Evolutionary conservation across 116 monocot species (phyloP), one percentile per base, ranked within the genome.

Genomic region (Papilionanthe hybrid): DNA sequence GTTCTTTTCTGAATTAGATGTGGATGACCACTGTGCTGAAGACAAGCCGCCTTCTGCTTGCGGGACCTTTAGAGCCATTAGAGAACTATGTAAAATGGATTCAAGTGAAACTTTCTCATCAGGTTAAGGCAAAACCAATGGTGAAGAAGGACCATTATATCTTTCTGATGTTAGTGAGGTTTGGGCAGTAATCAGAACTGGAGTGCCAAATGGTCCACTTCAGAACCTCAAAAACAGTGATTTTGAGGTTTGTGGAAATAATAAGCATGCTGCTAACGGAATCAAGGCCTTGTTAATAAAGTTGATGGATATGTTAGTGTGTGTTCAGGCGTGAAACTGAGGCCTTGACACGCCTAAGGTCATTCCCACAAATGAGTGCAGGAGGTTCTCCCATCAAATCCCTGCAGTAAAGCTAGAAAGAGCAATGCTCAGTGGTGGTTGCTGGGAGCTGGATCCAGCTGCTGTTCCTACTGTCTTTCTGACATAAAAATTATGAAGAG

Each of bases 41-140:
- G 30, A 81, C 47, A 77, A 79, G 5, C 77, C 92, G 19, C 90
- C 87, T 4, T 12, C 88, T 77, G 80, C 84, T 37, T 95, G 95
- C 81, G 99, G 95, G 28, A 77, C 79, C 29, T 98, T 91, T 72
- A 85, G 86, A 79, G 60, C 88, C 55, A 18, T 47, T 5, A 12
- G 32, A 0, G 82, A 88, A 7, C 65, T 19, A 42, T 20, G 23
- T 1, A 49, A 9, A n/a, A 84, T 43, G 32, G 80, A 89, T 75
- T 80, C 81, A 3, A 82, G 77, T n/a, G 2, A 53, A 78, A 5
- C 94, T 97, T 79, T 97, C 97, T 80, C 94, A 97, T 78, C 9
- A 85, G 32, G 86, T 91, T 18, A 49, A 66, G 12, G 77, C 78
- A 55, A 75, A 20, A 77, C 75, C 45, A 17, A 9, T 48, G 28